A percentile compares a stretch with the other conserved stretches of the same genome.
phyloP scores from a whole-genome alignment of 495 filamentous ascomycete genomes.

The Lasiosphaeria miniovina region DNA sequence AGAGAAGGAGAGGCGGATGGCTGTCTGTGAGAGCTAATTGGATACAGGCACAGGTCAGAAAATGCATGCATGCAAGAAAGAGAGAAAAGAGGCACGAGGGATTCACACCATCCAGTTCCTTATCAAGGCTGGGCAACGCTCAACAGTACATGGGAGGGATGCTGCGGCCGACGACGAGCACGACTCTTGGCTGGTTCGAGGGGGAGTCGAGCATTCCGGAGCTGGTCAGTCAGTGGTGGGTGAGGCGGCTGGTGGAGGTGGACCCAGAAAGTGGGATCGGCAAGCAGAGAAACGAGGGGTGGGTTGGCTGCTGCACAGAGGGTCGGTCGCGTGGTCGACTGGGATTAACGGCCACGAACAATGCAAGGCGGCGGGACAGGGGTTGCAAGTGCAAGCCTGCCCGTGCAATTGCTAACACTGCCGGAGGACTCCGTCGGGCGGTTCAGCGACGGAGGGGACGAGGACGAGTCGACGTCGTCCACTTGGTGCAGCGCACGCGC shows the following conservation, averaged over 20 bases:
- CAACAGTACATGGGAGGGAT: too few relatives aligned
- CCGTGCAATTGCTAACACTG: too few relatives aligned
- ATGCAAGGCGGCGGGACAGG: conserved; percentile 15
- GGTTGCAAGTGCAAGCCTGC: neutral
- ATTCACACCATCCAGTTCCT: too few relatives aligned
- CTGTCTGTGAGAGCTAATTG: conserved; percentile 11
- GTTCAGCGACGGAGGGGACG: too few relatives aligned
- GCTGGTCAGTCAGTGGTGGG: neutral
- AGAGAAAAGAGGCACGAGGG: too few relatives aligned
- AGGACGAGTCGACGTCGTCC: too few relatives aligned
- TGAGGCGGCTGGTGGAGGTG: conserved; percentile 1
- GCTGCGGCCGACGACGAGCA: too few relatives aligned
- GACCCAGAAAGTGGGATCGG: conserved; percentile 25
- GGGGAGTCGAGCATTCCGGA: too few relatives aligned
- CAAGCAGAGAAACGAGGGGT: conserved; percentile 12
- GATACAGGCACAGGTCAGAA: conserved; percentile 3
- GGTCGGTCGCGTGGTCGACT: conserved; percentile 29
- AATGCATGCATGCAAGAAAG: neutral
- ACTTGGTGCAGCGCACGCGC: too few relatives aligned
- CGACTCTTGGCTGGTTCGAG: too few relatives aligned
- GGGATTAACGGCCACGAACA: conserved; percentile 19
- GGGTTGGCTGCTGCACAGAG: conserved; percentile 13
- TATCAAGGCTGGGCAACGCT: too few relatives aligned
- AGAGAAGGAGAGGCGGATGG: conserved; percentile 1
- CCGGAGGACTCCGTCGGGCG: too few relatives aligned